These are phyloP conservation scores for Tolypocladium tropicale DNA, from an alignment of 2,329 filamentous ascomycete genomes.

Conservation along the genomic window DNA sequence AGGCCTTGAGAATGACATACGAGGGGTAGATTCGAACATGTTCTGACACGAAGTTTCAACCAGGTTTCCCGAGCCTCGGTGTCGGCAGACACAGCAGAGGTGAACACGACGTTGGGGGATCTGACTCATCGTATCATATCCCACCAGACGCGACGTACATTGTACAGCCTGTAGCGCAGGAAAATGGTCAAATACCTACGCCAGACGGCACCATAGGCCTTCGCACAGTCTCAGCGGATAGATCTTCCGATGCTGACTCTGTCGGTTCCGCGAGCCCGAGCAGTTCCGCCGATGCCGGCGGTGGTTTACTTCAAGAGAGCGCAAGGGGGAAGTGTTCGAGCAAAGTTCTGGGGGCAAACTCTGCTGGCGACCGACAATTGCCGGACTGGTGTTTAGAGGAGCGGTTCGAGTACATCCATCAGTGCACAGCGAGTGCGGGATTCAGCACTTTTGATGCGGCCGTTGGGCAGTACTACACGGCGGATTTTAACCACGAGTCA, in stretches of 20 bases:
- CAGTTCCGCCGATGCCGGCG: not conserved
- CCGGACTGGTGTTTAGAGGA: slow-evolving; percentile 1
- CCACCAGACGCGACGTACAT: not conserved
- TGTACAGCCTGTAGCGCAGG: not conserved
- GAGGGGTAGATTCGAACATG: too few species aligned
- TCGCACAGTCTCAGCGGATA: not conserved
- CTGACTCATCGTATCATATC: not conserved
- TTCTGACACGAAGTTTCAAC: not conserved
- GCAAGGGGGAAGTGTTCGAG: not conserved
- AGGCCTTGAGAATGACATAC: not conserved
- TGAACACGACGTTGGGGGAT: not conserved
- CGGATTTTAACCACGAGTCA: slow-evolving; percentile 1
- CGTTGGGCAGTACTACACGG: slow-evolving; percentile 2
- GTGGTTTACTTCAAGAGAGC: too few species aligned
- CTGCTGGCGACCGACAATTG: not conserved
- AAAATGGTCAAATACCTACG: not conserved
- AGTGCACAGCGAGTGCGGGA: not conserved
- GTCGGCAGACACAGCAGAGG: not conserved
- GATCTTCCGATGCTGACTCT: not conserved
- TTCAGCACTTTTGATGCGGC: not conserved
- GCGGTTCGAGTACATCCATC: slow-evolving; percentile 1
- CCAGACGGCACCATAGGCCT: not conserved
- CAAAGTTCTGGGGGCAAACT: not conserved
- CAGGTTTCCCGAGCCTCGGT: not conserved
- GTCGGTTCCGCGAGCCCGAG: not conserved